These are phyloP conservation scores for Gnomoniopsis smithogilvyi DNA, from an alignment of 2,329 filamentous ascomycete species.

Conservation along the genomic window DNA sequence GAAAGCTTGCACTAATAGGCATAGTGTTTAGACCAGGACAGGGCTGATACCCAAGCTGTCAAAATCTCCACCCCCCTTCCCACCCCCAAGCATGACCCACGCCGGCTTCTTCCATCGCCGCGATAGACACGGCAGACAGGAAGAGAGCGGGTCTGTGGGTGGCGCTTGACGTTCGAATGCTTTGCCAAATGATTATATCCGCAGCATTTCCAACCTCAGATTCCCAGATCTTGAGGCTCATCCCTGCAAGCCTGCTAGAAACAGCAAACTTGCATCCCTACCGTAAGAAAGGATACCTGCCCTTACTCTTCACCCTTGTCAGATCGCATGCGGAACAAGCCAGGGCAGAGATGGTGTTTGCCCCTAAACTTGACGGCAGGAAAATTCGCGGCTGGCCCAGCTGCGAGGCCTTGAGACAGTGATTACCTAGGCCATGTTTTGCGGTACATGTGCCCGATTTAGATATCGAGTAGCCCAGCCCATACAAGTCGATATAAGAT, in stretches of 20 bases:
- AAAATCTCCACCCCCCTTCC: background rate
- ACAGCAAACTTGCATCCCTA: conserved; percentile 5
- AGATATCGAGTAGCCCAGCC: background rate
- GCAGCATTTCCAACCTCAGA: conserved; percentile 8
- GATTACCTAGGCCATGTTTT: background rate
- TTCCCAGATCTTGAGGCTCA: background rate
- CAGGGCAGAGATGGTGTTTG: background rate
- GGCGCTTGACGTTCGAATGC: background rate
- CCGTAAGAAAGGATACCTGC: background rate
- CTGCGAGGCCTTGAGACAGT: background rate
- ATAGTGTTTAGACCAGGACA: background rate
- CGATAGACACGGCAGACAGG: background rate
- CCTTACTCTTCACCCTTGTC: background rate
- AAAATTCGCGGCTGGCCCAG: background rate
- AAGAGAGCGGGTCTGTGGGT: background rate
- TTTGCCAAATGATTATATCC: background rate
- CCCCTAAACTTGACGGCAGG: background rate
- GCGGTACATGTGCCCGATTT: background rate
- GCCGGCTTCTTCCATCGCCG: background rate
- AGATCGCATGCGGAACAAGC: conserved; percentile 10
- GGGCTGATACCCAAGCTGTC: background rate
- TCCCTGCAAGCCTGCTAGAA: conserved; percentile 5
- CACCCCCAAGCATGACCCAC: background rate
- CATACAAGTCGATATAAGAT: conserved; percentile 6
- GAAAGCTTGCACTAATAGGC: background rate